Base-by-base conservation (phyloP, 805 yeast species). In the Yarrowia bubula region DNA sequence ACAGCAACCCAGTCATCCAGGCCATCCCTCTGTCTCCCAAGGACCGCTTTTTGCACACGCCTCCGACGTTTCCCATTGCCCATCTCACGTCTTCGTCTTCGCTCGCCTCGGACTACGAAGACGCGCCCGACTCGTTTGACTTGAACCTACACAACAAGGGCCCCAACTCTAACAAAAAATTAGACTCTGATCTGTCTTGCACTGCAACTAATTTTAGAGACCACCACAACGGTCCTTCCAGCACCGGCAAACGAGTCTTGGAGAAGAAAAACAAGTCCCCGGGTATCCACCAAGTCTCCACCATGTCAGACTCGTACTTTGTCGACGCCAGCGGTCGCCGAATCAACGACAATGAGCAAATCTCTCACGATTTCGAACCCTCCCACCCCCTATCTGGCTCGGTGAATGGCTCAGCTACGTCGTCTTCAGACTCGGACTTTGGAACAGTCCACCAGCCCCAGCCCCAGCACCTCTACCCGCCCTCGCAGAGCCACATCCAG, bases 101-200 rank as follows among this genome's bases (percentile, higher is more conserved):
- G 13, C 60, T 43, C 42, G 64, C 58, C 43, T 60, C 58, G 58
- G 58, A 57, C 63, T 41, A 57, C 48, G 31, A 57, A 18, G 55
- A 57, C 63, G 63, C 55, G 31, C 39, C 55, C 58, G 55, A 41
- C 53, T 43, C 48, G 17, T 57, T 41, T 38, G 55, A 57, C 42
- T 33, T 51, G 42, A 37, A 38, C 58, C 58, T 51, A 22, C 58
- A 37, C 43, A 48, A 48, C 55, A 51, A 51, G 28, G 42, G 43
- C 38, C 11, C 35, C 58, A 51, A 51, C 58, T 37, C 58, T 51
- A 51, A 51, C 58, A 51, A 51, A 51, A 51, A 50, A 13, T 50
- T 51, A 51, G 58, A 51, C 43, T 51, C 58, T 37, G 58, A 51
- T 51, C 58, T n/a, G 43, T 22, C 58, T 37, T 38, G 18, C 14